Evolutionary conservation across 371 early-diverging fungal species (phyloP).

Genomic region (Cokeromyces recurvatus): DNA sequence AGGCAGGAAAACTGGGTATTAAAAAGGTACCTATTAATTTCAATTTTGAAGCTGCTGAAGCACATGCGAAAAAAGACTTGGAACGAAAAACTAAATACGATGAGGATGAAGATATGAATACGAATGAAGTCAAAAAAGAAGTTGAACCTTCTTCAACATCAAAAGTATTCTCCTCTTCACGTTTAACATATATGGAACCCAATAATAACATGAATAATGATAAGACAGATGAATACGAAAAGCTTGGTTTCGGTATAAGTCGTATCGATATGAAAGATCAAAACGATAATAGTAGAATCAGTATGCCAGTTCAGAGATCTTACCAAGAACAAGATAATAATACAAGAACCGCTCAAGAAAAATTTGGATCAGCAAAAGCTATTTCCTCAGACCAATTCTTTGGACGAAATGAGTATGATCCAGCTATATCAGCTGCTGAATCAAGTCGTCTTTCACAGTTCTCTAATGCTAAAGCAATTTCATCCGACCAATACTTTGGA

Average conservation of each 20-base stretch:
- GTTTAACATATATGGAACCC: conserved; percentile 17
- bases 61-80: conserved; percentile 82
- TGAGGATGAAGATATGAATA: conserved; percentile 26
- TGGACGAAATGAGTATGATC: conserved; percentile 71
- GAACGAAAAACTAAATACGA: conserved; percentile 75
- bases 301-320: conserved; percentile 16
- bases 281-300: conserved; percentile 4
- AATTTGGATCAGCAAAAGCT: conserved; percentile 75
- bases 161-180: conserved; percentile 7
- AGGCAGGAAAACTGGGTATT: conserved; percentile 77
- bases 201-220: conserved; percentile 1
- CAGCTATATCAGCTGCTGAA: conserved; percentile 59
- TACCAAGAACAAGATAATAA: conserved; percentile 21
- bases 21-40: conserved; percentile 72
- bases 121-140: not conserved
- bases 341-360: conserved; percentile 46
- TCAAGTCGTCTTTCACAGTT: conserved; percentile 65
- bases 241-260: conserved; percentile 81
- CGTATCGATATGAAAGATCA: conserved; percentile 32
- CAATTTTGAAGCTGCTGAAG: conserved; percentile 92
- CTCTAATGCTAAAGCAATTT: conserved; percentile 69
- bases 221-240: conserved; percentile 54
- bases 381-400: conserved; percentile 91
- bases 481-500: conserved; percentile 80
- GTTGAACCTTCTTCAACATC: not conserved